Evolutionary conservation across 345 rosid species (phyloP).

Genomic region (Clausena lansium): DNA sequence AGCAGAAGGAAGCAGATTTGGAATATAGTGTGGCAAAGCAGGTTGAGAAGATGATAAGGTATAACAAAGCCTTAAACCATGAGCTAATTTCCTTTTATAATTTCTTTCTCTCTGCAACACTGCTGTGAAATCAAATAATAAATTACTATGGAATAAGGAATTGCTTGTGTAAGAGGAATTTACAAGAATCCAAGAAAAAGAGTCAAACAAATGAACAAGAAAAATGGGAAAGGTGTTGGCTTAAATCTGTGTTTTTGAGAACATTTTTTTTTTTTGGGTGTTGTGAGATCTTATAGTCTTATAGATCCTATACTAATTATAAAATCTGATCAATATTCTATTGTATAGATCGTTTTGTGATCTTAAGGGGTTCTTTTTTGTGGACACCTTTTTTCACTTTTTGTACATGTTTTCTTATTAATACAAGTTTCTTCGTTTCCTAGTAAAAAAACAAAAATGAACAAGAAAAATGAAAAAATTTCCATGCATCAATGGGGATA

Average conservation of each 20-base stretch:
- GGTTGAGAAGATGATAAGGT: conserved; percentile 99
- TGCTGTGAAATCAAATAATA: neutral
- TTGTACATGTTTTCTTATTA: too few species aligned
- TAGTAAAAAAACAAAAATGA: neutral
- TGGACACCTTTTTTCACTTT: too few species aligned
- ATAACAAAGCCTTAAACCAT: conserved; percentile 13
- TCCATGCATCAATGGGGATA: neutral
- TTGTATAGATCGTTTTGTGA: too few species aligned
- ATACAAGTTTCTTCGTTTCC: too few species aligned
- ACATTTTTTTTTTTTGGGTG: too few species aligned
- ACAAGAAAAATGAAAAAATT: neutral
- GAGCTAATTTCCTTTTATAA: neutral
- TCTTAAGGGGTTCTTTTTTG: too few species aligned
- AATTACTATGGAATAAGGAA: neutral
- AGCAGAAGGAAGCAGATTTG: conserved; percentile 91
- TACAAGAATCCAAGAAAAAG: neutral
- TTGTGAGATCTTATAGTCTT: too few species aligned
- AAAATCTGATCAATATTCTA: too few species aligned
- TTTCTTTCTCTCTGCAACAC: neutral
- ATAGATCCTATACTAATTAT: too few species aligned
- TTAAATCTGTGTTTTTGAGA: too few species aligned
- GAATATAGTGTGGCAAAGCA: conserved; percentile 99
- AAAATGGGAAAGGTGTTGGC: neutral
- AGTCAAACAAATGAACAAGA: neutral
- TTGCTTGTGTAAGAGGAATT: neutral